These are phyloP conservation scores for Cardamine chenopodiifolia DNA, from an alignment of 345 rosid genomes.

Conservation along the genomic window DNA sequence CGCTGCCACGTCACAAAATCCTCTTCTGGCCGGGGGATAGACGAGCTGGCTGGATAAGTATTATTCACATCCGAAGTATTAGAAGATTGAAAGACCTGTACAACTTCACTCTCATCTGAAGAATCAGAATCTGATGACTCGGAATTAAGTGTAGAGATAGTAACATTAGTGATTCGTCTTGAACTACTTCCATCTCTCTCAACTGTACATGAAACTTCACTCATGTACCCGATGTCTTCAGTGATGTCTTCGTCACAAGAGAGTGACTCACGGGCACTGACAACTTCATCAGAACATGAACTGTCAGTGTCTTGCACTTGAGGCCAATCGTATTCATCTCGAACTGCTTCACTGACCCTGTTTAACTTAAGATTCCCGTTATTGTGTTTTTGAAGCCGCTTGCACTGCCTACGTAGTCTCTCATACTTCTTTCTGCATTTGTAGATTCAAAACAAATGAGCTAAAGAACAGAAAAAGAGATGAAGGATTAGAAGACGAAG, in stretches of 20 bases:
- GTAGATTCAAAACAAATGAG: conserved; percentile 23
- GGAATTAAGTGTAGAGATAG: conserved; percentile 55
- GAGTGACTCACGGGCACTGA: conserved; percentile 79
- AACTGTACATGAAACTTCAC: conserved; percentile 59
- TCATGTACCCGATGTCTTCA: conserved; percentile 52
- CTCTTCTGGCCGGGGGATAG: conserved; percentile 53
- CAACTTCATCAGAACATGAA: conserved; percentile 76
- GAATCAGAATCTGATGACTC: conserved; percentile 92
- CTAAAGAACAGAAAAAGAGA: too few relatives aligned
- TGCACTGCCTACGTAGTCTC: conserved; percentile 76
- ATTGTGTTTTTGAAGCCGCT: conserved; percentile 51
- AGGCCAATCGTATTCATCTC: conserved; percentile 45
- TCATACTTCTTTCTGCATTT: conserved; percentile 85
- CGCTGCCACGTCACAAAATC: conserved; percentile 90
- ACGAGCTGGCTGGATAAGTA: conserved; percentile 43
- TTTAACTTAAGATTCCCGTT: conserved; percentile 48
- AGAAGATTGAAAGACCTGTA: conserved; percentile 52
- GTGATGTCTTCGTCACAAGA: conserved; percentile 66
- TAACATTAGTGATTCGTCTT: conserved; percentile 57
- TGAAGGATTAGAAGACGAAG: conserved; percentile 58
- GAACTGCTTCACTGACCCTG: conserved; percentile 40
- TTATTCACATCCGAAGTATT: conserved; percentile 49
- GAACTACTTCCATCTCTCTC: conserved; percentile 58
- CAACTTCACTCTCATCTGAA: conserved; percentile 69
- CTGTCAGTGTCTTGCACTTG: conserved; percentile 57